phyloP scores from a whole-genome alignment of 371 early-diverging fungal genomes.

The Mucor piriformis region DNA sequence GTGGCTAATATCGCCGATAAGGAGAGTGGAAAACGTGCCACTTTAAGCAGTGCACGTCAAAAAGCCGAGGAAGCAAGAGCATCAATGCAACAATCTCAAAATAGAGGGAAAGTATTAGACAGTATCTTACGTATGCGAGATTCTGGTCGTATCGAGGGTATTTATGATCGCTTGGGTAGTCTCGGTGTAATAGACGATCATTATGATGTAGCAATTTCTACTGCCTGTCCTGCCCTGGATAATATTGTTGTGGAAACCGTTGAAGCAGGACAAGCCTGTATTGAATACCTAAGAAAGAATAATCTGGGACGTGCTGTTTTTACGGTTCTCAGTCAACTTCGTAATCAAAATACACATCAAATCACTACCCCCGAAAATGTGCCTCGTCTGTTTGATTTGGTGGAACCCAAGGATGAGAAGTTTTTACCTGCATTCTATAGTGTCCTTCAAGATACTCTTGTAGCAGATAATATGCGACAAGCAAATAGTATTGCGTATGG shows the following conservation, averaged over 20 bases:
- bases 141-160: conserved; percentile 81
- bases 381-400: conserved; percentile 91
- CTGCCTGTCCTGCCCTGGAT: conserved; percentile 87
- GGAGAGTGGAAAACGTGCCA: conserved; percentile 40
- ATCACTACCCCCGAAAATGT: conserved; percentile 82
- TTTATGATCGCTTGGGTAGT: conserved; percentile 95
- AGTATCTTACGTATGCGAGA: conserved; percentile 80
- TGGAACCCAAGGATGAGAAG: conserved; percentile 76
- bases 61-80: conserved; percentile 71
- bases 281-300: conserved; percentile 86
- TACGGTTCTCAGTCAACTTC: conserved; percentile 85
- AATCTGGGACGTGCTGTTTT: conserved; percentile 93
- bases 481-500: conserved; percentile 94
- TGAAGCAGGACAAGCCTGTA: conserved; percentile 89
- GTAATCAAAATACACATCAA: conserved; percentile 44
- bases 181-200: conserved; percentile 94
- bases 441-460: conserved; percentile 91
- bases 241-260: conserved; percentile 97
- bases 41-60: conserved; percentile 51
- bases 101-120: conserved; percentile 74
- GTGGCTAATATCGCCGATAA: conserved; percentile 24
- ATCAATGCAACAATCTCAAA: conserved; percentile 69
- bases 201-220: conserved; percentile 97
- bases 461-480: conserved; percentile 86
- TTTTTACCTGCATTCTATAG: conserved; percentile 92